A percentile compares a stretch with the other conserved stretches of the same genome.
Conservation (phyloP, 805 yeast genomes). For the Wickerhamiella occidentalis region DNA sequence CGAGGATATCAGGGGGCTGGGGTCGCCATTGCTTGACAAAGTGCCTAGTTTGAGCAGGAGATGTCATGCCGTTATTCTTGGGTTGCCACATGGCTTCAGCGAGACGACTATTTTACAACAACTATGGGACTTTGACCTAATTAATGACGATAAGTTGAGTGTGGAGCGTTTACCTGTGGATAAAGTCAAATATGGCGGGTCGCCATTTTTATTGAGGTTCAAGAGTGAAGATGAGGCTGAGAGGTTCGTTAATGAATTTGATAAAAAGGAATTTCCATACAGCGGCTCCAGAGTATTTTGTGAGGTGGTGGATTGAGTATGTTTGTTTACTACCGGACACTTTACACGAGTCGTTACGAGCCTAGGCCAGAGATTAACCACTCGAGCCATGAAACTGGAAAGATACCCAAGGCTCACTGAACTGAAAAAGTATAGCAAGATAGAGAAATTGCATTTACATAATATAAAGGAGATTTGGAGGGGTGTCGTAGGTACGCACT, state of each 20-base stretch:
- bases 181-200: slow-evolving; percentile 25
- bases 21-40: slow-evolving; percentile 22
- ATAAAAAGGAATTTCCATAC: slow-evolving; percentile 23
- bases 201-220: slow-evolving; percentile 26
- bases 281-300: slow-evolving; percentile 22
- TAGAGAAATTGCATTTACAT: not conserved
- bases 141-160: slow-evolving; percentile 25
- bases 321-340: too few species aligned
- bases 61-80: slow-evolving; percentile 25
- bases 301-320: slow-evolving; percentile 27
- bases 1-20: slow-evolving; percentile 21
- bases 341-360: too few species aligned
- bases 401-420: too few species aligned
- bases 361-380: too few species aligned
- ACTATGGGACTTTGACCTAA: slow-evolving; percentile 27
- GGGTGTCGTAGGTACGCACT: too few species aligned
- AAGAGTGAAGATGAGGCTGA: slow-evolving; percentile 24
- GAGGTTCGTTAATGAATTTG: slow-evolving; percentile 24
- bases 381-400: too few species aligned
- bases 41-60: slow-evolving; percentile 20
- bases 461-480: not conserved
- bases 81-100: slow-evolving; percentile 23
- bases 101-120: slow-evolving; percentile 20
- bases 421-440: too few species aligned
- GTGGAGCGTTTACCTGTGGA: slow-evolving; percentile 26